Base-by-base conservation (phyloP, 805 yeast genomes). In the Vanderwaltozyma yarrowii region DNA sequence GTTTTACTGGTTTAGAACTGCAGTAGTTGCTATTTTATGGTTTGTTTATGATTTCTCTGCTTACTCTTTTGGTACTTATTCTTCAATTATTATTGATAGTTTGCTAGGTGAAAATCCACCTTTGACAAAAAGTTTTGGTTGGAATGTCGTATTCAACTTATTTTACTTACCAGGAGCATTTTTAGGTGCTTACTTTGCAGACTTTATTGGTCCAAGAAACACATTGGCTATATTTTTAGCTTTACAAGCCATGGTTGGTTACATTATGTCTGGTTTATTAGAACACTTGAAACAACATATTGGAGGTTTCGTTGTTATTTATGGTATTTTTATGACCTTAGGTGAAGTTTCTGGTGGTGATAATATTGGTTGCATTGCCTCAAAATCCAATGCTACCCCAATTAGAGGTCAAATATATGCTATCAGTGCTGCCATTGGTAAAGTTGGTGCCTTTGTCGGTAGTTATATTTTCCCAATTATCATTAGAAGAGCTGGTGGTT, bases 291-390 rank as follows among this genome's bases (percentile, higher is more conserved):
- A 67, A 43, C 51, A 72, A 29, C 73, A 79, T 50, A 68, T 85
- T 54, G 96, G 75, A 29, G 89, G 76, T 0, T 85, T 88, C 50
- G 82, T 78, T 35, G 92, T 86, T 32, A 80, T 82, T 21, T 89
- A 80, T 56, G 96, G 96, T 65, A 77, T 89, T 46, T 89, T 86
- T 61, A 66, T 76, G 58, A 70, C 95, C 6, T 69, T 85, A 35
- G 96, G 96, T 52, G 96, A 89, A 62, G 82, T 88, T 61, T 94
- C 95, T 23, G 88, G 94, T 12, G 97, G 96, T 65, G 85, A 87
- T 62, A 85, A 83, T 62, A 80, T 83, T 59, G 96, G 96, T 49
- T 64, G 83, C 39, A 68, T 88, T 45, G 94, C 95, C 16, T 73
- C 95, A 30, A 87, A 87, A 63, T 80, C 95, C 6, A 72, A 79